Percentiles rank a stretch among this genome's conserved stretches.
Evolutionary conservation across 2,329 filamentous ascomycete genomes (phyloP).

Genomic region (Verticillium albo-atrum): DNA sequence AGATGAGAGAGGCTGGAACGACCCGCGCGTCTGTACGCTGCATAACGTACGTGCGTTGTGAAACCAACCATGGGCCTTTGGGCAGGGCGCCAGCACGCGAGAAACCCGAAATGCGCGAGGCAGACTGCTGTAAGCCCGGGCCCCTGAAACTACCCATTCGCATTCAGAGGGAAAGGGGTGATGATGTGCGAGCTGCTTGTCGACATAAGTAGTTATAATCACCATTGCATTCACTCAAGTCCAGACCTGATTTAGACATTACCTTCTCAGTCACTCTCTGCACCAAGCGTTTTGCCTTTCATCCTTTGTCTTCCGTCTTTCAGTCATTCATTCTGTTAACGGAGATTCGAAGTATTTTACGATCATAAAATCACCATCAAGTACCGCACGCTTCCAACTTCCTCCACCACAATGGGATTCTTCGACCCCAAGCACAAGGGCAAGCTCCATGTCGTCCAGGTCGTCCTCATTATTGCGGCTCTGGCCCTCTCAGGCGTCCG

Average conservation of each 20-base stretch:
- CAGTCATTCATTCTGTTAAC: neutral
- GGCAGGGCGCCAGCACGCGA: neutral
- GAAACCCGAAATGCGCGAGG: neutral
- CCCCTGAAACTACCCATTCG: neutral
- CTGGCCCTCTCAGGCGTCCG: conserved; percentile 3
- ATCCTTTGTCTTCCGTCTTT: neutral
- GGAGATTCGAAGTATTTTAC: neutral
- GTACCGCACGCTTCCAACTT: neutral
- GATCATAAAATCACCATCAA: too few species aligned
- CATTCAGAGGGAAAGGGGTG: neutral
- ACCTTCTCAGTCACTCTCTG: neutral
- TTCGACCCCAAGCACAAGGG: conserved; percentile 9
- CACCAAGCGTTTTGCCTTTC: neutral
- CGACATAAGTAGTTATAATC: neutral
- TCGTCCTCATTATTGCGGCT: conserved; percentile 5
- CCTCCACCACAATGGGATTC: conserved; percentile 4
- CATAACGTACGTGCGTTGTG: neutral
- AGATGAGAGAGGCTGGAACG: neutral
- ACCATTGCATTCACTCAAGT: neutral
- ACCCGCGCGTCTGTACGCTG: neutral
- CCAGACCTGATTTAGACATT: neutral
- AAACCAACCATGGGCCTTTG: neutral
- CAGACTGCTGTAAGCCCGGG: neutral
- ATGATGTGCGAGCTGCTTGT: neutral
- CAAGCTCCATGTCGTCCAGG: conserved; percentile 7